These are phyloP conservation scores for Trichoderma aggressivum DNA, from an alignment of 2,329 filamentous ascomycete genomes.

Conservation along the genomic window DNA sequence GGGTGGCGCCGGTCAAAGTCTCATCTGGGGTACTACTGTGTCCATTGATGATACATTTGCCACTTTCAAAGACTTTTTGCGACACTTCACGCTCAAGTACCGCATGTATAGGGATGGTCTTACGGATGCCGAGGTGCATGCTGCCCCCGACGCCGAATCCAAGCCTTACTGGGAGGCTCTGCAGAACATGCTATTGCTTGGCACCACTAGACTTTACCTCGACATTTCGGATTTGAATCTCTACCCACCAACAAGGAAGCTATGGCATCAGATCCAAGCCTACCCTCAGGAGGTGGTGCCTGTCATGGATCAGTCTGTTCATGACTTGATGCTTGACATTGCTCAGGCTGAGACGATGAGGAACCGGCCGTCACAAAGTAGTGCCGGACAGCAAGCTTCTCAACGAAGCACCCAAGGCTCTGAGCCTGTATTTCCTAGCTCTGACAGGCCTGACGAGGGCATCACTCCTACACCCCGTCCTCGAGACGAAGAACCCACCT, in stretches of 20 bases:
- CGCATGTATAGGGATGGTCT: constrained; percentile 87
- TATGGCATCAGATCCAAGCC: constrained; percentile 91
- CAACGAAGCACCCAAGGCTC: constrained; percentile 60
- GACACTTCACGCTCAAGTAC: constrained; percentile 90
- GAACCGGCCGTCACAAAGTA: constrained; percentile 60
- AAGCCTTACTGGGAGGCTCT: constrained; percentile 83
- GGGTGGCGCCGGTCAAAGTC: constrained; percentile 74
- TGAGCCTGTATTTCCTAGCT: constrained; percentile 73
- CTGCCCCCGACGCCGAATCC: constrained; percentile 67
- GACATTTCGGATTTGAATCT: constrained; percentile 86
- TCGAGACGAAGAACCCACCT: constrained; percentile 51
- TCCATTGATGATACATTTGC: constrained; percentile 86
- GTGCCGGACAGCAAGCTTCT: constrained; percentile 44
- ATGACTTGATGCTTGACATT: constrained; percentile 89
- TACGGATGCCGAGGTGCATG: constrained; percentile 68
- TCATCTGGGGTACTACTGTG: constrained; percentile 97
- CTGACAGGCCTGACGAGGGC: constrained; percentile 59
- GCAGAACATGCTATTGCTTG: constrained; percentile 86
- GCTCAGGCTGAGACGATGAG: constrained; percentile 75
- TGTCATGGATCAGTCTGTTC: constrained; percentile 90
- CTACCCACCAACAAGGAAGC: constrained; percentile 86
- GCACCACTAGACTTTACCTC: constrained; percentile 78
- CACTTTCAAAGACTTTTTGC: constrained; percentile 86
- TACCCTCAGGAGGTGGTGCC: constrained; percentile 97
- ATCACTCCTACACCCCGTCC: constrained; percentile 34